Evolutionary conservation across 1,139 yeast species (phyloP), one percentile per base, ranked within the genome.

Genomic region (Hanseniaspora gamundiae): DNA sequence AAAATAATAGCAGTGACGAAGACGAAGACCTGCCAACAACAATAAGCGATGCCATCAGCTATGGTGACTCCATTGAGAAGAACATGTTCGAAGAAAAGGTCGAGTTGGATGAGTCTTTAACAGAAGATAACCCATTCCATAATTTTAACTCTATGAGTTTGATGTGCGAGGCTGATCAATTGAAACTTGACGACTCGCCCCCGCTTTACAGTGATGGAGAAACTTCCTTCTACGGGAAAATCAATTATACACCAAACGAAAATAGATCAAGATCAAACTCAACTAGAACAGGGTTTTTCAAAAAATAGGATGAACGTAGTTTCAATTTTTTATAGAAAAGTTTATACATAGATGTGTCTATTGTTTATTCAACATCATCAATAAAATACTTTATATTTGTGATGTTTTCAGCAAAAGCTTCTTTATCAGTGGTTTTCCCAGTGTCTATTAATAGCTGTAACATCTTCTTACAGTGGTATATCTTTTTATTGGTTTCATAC

Each of bases 101-200:
- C 2, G 62, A 58, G 42, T 59, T 57, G 20, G 62, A 59, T 42
- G 62, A 56, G 27, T 54, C 52, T 33, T 53, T 58, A 5, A 50
- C 60, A 17, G 63, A 58, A 24, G 70, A 67, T 35, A 95, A 88
- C 62, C 96, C 96, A 14, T 91, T 91, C 63, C 81, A 78, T 45
- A 78, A 78, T 55, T 91, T 91, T 66, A 85, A 81, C 56, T 87
- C 96, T 0, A 86, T 91, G 54, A 85, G 95, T 3, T 68, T 91
- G 55, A 86, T 86, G 55, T 91, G 87, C 59, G 82, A 74, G 46
- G 81, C 76, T 41, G 68, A 65, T 36, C 66, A 59, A 31, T 54
- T 53, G 28, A 56, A 54, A 17, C 61, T 59, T 26, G 70, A 66
- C 38, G 64, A 68, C 43, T 64, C 74, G 1, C 65, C 73, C 56